Base-by-base conservation (phyloP, 2,329 filamentous ascomycete species). In the Trichothecium sympodiale region DNA sequence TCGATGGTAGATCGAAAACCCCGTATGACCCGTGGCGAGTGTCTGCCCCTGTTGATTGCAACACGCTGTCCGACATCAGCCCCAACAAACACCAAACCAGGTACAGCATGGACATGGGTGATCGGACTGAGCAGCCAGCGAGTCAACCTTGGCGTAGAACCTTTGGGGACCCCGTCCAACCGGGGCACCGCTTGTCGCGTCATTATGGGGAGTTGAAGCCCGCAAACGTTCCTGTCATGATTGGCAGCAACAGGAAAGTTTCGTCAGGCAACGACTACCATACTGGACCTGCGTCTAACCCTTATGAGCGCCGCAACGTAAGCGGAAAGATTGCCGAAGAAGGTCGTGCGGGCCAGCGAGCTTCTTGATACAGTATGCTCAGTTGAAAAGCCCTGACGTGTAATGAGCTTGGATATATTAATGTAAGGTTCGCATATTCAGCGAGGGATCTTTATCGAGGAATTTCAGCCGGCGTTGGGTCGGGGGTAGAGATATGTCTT, bases 241-340 rank as follows among this genome's bases (percentile, higher is more conserved):
- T 77, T 10, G 69, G 66, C 12, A 51, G 48, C 16, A 56, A 52
- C 25, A 60, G 74, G 32, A 73, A 78, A 50, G 62, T 77, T 4
- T 76, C 71, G 10, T 71, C 69, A 5, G 75, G 74, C 2, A 74
- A 71, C 39, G 75, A 80, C 48, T 71, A 64, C 38, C 60, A 60
- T 18, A 54, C 55, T 38, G 42, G 52, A 2, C 49, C 50, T 20
- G 44, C 43, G 40, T 40, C 50, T 25, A 48, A 56, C 8, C 49
- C 49, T 2, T 61, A 61, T 35, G 60, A 57, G 14, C 61, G 70
- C 32, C 61, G 80, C 31, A 76, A 80, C 41, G 80, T 84, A 3
- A 86, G 80, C 50, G 83, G 82, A 1, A 84, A 82, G 62, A 57
- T 77, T 37, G 80, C 70, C 0, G 82, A 87, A 53, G 83, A 88